Conservation (phyloP, 495 filamentous ascomycete genomes). For the Lophiostoma macrostomum region DNA sequence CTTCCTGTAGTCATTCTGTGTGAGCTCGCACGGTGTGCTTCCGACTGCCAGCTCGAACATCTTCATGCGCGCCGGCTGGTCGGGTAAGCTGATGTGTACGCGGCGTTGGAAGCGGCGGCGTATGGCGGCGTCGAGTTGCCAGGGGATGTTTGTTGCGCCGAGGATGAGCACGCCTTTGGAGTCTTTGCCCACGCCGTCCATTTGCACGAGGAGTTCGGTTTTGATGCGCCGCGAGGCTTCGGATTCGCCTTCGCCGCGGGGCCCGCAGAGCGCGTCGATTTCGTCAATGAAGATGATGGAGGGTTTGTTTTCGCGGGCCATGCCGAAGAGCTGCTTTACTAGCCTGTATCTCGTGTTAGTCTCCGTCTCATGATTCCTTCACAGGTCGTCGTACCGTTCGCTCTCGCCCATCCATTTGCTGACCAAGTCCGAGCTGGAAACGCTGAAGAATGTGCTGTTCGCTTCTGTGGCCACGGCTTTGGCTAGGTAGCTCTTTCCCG, state of each 20-base stretch:
- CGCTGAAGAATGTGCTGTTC: constrained; percentile 99
- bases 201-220: constrained; percentile 96
- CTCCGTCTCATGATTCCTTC: neutral
- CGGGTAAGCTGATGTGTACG: constrained; percentile 92
- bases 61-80: constrained; percentile 80
- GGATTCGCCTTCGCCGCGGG: constrained; percentile 93
- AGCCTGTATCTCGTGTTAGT: constrained; percentile 54
- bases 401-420: constrained; percentile 99
- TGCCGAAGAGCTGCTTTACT: constrained; percentile 94
- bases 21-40: constrained; percentile 82
- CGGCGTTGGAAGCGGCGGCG: constrained; percentile 92
- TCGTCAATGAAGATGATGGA: constrained; percentile 99
- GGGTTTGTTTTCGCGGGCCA: constrained; percentile 97
- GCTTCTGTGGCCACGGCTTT: constrained; percentile 98
- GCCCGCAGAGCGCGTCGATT: constrained; percentile 94
- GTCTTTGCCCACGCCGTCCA: constrained; percentile 97
- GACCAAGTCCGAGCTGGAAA: constrained; percentile 93
- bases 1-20: constrained; percentile 69
- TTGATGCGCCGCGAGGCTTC: constrained; percentile 97
- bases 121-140: constrained; percentile 98
- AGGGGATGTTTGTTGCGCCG: constrained; percentile 97
- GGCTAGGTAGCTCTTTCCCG: constrained; percentile 93
- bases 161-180: constrained; percentile 90
- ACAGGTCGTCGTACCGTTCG: constrained; percentile 67
- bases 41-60: constrained; percentile 98